Evolutionary conservation across 2,329 filamentous ascomycete species (phyloP).

Genomic region (Cladosporium sp.): DNA sequence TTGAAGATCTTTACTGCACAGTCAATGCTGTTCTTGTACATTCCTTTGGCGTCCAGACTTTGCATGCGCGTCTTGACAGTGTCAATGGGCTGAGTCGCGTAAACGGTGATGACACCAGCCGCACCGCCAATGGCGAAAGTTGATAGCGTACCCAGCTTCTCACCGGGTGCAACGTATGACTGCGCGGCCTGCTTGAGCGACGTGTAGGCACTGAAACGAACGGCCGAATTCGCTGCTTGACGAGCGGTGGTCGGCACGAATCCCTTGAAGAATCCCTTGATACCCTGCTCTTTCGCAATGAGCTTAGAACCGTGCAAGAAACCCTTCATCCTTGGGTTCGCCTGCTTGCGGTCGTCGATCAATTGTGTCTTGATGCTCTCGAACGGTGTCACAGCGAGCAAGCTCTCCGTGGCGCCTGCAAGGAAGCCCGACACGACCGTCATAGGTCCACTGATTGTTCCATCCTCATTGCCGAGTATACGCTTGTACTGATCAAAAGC

Average conservation of each 20-base stretch:
- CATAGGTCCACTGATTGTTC: slow-evolving; percentile 83
- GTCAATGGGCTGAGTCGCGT: slow-evolving; percentile 71
- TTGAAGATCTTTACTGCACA: slow-evolving; percentile 82
- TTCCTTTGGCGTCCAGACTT: slow-evolving; percentile 76
- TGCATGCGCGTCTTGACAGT: slow-evolving; percentile 98
- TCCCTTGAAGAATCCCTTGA: slow-evolving; percentile 94
- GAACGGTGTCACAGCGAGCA: slow-evolving; percentile 92
- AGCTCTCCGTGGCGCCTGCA: slow-evolving; percentile 88
- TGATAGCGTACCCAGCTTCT: slow-evolving; percentile 83
- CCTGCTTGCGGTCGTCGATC: slow-evolving; percentile 91
- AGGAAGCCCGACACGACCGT: slow-evolving; percentile 94
- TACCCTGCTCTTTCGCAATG: slow-evolving; percentile 82
- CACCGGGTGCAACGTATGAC: slow-evolving; percentile 87
- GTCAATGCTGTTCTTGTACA: slow-evolving; percentile 84
- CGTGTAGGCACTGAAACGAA: slow-evolving; percentile 91
- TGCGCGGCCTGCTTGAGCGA: slow-evolving; percentile 88
- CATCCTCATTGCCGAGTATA: slow-evolving; percentile 76
- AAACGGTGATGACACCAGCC: slow-evolving; percentile 89
- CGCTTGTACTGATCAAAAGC: slow-evolving; percentile 94
- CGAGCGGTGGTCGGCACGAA: slow-evolving; percentile 92
- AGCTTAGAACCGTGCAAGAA: slow-evolving; percentile 88
- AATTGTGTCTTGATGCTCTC: slow-evolving; percentile 98
- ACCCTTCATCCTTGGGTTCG: slow-evolving; percentile 82
- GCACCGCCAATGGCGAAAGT: slow-evolving; percentile 90
- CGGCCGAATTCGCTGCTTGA: slow-evolving; percentile 91